These are phyloP conservation scores for Xerocomellus amylosporus DNA, from an alignment of 768 basidiomycete genomes.

Conservation along the genomic window DNA sequence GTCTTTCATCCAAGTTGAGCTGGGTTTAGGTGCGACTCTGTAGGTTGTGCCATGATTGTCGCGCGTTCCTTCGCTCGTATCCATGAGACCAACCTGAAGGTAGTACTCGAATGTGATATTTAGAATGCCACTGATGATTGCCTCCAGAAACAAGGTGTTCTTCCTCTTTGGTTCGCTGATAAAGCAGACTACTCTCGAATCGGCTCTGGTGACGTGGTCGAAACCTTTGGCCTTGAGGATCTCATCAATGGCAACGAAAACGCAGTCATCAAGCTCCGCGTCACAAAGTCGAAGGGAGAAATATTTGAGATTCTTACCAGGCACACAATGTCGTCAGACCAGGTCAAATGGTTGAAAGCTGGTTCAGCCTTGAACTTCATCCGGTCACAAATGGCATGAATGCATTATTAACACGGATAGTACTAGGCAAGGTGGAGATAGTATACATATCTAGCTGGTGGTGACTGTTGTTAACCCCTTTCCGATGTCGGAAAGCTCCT, in stretches of 20 bases:
- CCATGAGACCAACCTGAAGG: constrained; percentile 97
- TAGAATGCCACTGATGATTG: constrained; percentile 1
- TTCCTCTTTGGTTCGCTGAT: constrained; percentile 92
- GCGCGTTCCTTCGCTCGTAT: constrained; percentile 96
- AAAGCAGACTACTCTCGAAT: constrained; percentile 84
- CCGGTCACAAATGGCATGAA: constrained; percentile 48
- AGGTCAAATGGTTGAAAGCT: constrained; percentile 84
- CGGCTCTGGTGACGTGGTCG: constrained; percentile 74
- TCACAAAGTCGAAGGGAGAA: constrained; percentile 64
- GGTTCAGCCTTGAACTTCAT: constrained; percentile 93
- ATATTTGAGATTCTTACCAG: constrained; percentile 65
- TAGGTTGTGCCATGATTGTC: constrained; percentile 83
- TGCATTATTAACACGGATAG: neutral
- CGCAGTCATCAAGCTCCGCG: constrained; percentile 50
- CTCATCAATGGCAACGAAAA: constrained; percentile 48
- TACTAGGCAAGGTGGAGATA: neutral
- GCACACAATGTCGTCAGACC: constrained; percentile 90
- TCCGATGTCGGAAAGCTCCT: constrained; percentile 34
- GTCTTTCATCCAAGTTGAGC: neutral
- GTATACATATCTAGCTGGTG: constrained; percentile 4
- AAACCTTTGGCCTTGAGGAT: constrained; percentile 79
- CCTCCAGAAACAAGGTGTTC: constrained; percentile 89
- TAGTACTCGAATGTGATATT: constrained; percentile 27
- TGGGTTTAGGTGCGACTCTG: neutral
- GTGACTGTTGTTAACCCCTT: constrained; percentile 21